Evolutionary conservation across 1,284 basidiomycete genomes (phyloP), one percentile per base, ranked within the genome.

Genomic region (Ceratobasidium sp.): DNA sequence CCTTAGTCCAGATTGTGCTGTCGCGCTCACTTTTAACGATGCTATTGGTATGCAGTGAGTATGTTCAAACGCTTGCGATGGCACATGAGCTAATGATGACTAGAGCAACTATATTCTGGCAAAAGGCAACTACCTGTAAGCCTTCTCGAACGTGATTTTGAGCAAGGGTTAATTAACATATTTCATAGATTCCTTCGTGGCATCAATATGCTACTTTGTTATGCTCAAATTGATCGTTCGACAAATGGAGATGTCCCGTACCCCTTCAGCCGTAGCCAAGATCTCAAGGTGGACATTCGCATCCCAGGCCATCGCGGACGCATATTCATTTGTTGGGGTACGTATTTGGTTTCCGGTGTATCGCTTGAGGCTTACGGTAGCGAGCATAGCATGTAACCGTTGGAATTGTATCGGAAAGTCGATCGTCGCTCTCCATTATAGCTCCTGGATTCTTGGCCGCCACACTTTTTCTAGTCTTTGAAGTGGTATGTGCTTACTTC

Each of bases 231-330:
- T 94, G 3, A 85, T 92, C 42, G 85, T 88, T 31, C 85, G 89
- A 15, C 92, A 95, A 78, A 87, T 87, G 74, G 85, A 88, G 69
- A 81, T 80, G 31, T 91, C 89, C 73, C 86, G 89, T n/a, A 93
- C 90, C 2, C 91, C 92, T 0, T 87, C 89, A 0, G 87, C 88
- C 1, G 82, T 94, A 25, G 86, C 89, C 13, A 86, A 91, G 43
- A 84, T 94, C 20, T 94, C 92, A 2, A 81, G 90, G 2, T 93
- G 91, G 87, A 85, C 88, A 0, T 92, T 95, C 75, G 81, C 93
- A 29, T 80, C 87, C 13, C 91, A 94, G 77, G 85, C 88, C 8
- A 84, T 89, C 1, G 84, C 91, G 13, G 93, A 96, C 75, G 86
- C 89, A 0, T 87, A 93, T 55, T 87, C 91, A 0, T 94, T 94